Evolutionary conservation across 352 stramenopile genomes (phyloP), one percentile per base, ranked within the genome.

Genomic region (Blastocystis sp.): DNA sequence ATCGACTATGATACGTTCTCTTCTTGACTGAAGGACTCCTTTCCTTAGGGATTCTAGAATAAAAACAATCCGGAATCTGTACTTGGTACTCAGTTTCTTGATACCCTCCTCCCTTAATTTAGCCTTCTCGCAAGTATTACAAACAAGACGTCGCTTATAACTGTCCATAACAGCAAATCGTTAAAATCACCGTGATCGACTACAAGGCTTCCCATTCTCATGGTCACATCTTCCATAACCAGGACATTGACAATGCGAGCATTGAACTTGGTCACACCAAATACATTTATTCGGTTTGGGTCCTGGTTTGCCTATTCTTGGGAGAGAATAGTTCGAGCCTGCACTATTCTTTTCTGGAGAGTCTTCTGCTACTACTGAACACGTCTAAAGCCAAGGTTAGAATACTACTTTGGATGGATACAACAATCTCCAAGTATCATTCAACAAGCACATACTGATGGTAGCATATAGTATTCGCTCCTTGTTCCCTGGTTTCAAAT

Each of bases 181-280:
- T 3, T 12, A 29, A 42, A 58, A 42, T 19, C 27, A 77, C 65
- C 65, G 35, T 32, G 37, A 49, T 52, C 65, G 35, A 24, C 32
- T 54, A 77, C 65, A 77, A n/a, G 65, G 65, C 54, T 77, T 49
- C 37, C 65, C 65, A 49, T 77, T 46, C 24, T 77, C n/a, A 37
- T 77, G 65, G 32, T 77, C 65, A 56, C 65, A 77, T 51, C 43
- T 51, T 16, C 21, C 65, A 51, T 77, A 77, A 0, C 65, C 65
- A 32, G 65, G 65, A 77, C 65, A 77, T 56, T 77, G 65, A 29
- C 65, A 77, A 49, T 77, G 65, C 7, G 37, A 58, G 65, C 65
- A 77, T 29, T 77, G 65, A 27, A 77, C n/a, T 51, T 77, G 32
- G 54, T 51, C 56, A 51, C 65, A 77, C 65, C 65, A 77, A 35